Evolutionary conservation across 1,284 basidiomycete species (phyloP).

Genomic region (Ceratobasidium sp.): DNA sequence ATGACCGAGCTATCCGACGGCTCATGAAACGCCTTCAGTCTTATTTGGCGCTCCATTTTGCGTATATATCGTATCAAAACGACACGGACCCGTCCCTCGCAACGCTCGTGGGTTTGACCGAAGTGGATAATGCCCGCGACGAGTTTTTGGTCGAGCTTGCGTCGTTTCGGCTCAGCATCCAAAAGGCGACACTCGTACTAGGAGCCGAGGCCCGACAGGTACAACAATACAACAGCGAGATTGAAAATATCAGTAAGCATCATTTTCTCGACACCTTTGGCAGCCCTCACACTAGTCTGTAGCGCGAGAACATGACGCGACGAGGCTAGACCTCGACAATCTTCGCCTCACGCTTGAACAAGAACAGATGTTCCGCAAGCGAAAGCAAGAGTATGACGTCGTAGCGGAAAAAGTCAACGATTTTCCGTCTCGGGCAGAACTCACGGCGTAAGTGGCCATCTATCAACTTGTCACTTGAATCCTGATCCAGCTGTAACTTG

Average conservation of each 20-base stretch:
- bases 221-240: constrained; percentile 79
- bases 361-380: constrained; percentile 75
- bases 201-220: constrained; percentile 84
- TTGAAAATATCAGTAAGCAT: constrained; percentile 72
- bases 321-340: constrained; percentile 77
- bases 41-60: constrained; percentile 63
- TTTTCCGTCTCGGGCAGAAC: constrained; percentile 77
- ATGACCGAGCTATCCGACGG: constrained; percentile 70
- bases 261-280: constrained; percentile 43
- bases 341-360: constrained; percentile 79
- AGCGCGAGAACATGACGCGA: constrained; percentile 77
- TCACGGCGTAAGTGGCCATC: constrained; percentile 69
- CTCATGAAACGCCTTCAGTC: constrained; percentile 65
- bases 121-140: constrained; percentile 76
- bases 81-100: constrained; percentile 66
- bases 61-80: constrained; percentile 67
- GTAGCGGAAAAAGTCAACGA: constrained; percentile 84
- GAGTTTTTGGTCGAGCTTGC: constrained; percentile 79
- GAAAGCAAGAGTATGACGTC: constrained; percentile 85
- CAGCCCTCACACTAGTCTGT: constrained; percentile 42
- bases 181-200: constrained; percentile 82
- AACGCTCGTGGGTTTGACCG: constrained; percentile 56
- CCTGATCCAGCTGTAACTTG: not conserved
- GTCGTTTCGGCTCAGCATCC: constrained; percentile 76
- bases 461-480: not conserved